These are phyloP conservation scores for Fusarium marasasianum DNA, from an alignment of 2,329 filamentous ascomycete species.

Conservation along the genomic window DNA sequence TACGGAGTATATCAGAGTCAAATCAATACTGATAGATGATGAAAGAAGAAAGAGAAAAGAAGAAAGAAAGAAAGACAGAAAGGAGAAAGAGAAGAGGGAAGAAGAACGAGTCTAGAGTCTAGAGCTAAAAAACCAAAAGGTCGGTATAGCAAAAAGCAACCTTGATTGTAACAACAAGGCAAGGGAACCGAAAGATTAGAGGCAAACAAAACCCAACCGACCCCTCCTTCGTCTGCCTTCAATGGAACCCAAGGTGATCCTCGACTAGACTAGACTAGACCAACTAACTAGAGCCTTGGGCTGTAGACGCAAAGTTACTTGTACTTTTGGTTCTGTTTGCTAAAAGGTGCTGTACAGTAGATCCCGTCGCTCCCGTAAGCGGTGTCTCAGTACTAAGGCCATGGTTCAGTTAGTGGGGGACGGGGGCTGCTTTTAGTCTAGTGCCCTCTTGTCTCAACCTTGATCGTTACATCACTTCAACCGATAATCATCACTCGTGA, in stretches of 20 bases:
- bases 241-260: neutral
- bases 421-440: neutral
- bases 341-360: neutral
- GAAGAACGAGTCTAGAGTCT: neutral
- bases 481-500: neutral
- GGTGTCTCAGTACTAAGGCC: neutral
- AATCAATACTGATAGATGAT: neutral
- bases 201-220: neutral
- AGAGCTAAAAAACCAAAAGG: neutral
- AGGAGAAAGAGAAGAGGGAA: neutral
- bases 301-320: neutral
- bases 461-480: neutral
- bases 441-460: neutral
- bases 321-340: neutral
- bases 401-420: neutral
- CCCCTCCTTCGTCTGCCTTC: neutral
- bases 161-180: neutral
- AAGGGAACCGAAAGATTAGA: neutral
- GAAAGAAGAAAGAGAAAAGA: neutral
- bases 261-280: neutral
- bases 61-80: neutral
- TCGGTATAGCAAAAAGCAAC: neutral
- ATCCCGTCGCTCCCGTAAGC: slow-evolving; percentile 9
- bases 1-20: neutral
- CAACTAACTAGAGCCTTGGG: neutral